Evolutionary conservation across 805 yeast species (phyloP), one percentile per base, ranked within the genome.

Genomic region (Danielia reshetovae): DNA sequence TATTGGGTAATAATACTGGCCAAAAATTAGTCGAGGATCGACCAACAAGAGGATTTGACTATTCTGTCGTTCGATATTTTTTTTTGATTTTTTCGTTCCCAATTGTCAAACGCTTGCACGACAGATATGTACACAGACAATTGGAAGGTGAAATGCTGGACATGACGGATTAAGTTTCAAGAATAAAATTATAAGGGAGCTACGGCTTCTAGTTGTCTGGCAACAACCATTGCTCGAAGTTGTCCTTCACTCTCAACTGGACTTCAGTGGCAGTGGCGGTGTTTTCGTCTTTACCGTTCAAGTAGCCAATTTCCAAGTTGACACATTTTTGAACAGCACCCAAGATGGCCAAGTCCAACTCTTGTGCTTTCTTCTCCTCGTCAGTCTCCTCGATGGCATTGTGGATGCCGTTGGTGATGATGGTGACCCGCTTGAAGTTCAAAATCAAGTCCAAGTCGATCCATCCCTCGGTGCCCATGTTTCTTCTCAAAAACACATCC

Each of bases 401-500:
- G 38, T 54, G 60, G 38, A 67, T 60, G 9, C 70, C 66, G 38
- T 62, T 63, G 38, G 66, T 52, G 39, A 67, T 67, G 39, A 77
- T 73, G 54, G 79, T 75, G 48, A 90, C 79, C 53, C 96, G 76
- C 65, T 82, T 78, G 60, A 88, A 88, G 39, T 71, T 65, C 40
- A 86, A 77, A 44, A 87, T 70, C 37, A 77, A 70, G 5, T 59
- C 53, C 38, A 87, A 59, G 22, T 80, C 77, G 35, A 88, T 72
- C 70, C 81, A 80, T 17, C 96, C 96, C 39, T 77, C 70, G 30
- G 72, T 51, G 18, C 47, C 50, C 94, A 90, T 85, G 51, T 84
- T 85, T 45, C 77, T 74, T 60, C 96, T 78, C 61, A 93, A 70
- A 56, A 65, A 90, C 33, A 81, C 66, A 63, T 93, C 98, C 62